Evolutionary conservation across 306 rosid genomes (phyloP), one percentile per base, ranked within the genome.

Genomic region (Pueraria montana): DNA sequence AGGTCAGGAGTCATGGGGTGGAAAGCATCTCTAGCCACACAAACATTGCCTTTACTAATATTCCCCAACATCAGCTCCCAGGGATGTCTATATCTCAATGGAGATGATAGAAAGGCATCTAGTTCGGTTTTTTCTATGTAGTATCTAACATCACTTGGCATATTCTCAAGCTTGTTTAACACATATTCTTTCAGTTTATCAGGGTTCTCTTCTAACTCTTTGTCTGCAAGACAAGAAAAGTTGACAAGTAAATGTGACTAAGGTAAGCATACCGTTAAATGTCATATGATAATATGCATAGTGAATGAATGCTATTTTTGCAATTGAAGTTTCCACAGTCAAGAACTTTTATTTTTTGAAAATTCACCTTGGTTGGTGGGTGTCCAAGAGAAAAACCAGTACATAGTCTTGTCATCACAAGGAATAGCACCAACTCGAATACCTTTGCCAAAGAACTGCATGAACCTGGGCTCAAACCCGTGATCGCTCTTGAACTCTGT

Each of bases 1-100:
- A 91, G 52, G 45, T 91, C 94, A 1, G 94, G 91, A 0, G 89
- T 86, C 94, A 87, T 92, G 3, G 97, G 90, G 61, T 94, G 98
- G 50, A 94, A 72, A 1, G 92, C 93, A 17, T 90, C 98, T n/a
- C 97, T 92, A 0, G 77, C 95, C 8, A 92, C 89, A 83, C 94
- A 92, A 3, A 89, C 96, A 14, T 88, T 90, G 52, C 87, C 89
- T 88, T 92, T 91, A 48, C 86, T 89, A 16, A 91, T 88, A 32
- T 84, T 87, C 55, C 96, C 92, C 59, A 80, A 86, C 6, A 94
- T 8, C 0, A 92, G 80, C 53, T 94, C 96, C 97, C 91, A 90
- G 0, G 94, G 97, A 30, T 27, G 77, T 18, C 93, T 89, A 11
- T 82, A 89, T 82, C 82, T 84, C 80, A 94, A 24, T 62, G 88